A percentile compares a stretch with the other conserved stretches of the same genome.
These are phyloP conservation scores for Wickerhamiella allomyrinae DNA, from an alignment of 805 yeast genomes.

Conservation along the genomic window DNA sequence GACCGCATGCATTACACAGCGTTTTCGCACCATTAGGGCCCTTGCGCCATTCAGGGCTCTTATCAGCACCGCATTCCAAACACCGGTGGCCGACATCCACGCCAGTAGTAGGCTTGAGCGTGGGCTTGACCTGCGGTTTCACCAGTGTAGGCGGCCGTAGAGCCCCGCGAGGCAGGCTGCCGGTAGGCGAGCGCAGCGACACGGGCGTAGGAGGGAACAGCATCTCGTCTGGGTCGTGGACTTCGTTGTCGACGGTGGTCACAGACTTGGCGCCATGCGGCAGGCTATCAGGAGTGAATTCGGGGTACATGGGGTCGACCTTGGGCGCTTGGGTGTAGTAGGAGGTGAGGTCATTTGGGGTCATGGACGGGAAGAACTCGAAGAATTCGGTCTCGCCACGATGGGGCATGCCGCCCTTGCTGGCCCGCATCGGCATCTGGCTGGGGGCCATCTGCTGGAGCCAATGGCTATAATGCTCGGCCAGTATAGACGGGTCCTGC, in stretches of 20 bases:
- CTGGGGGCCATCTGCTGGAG: not conserved
- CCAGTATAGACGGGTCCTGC: no score
- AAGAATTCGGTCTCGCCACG: not conserved
- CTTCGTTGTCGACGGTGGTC: constrained; percentile 1
- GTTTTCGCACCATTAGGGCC: constrained; percentile 78
- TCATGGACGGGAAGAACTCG: constrained; percentile 13
- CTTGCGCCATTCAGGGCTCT: constrained; percentile 86
- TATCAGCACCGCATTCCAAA: constrained; percentile 55
- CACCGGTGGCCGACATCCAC: constrained; percentile 26
- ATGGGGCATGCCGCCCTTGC: not conserved
- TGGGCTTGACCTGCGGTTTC: constrained; percentile 1
- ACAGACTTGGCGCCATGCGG: not conserved
- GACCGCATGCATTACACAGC: constrained; percentile 85
- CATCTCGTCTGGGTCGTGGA: constrained; percentile 2
- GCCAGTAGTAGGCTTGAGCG: not conserved
- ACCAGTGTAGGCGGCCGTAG: constrained; percentile 3
- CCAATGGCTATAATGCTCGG: not conserved
- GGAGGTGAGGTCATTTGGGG: constrained; percentile 13
- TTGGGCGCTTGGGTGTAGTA: constrained; percentile 10
- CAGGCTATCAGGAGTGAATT: not conserved
- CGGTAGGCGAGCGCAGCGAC: not conserved
- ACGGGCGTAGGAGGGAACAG: not conserved
- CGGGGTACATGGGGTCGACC: not conserved
- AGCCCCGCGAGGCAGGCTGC: not conserved
- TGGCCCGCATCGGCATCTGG: not conserved